phyloP scores from a whole-genome alignment of 495 filamentous ascomycete genomes.

The Schizothecium vesticola region DNA sequence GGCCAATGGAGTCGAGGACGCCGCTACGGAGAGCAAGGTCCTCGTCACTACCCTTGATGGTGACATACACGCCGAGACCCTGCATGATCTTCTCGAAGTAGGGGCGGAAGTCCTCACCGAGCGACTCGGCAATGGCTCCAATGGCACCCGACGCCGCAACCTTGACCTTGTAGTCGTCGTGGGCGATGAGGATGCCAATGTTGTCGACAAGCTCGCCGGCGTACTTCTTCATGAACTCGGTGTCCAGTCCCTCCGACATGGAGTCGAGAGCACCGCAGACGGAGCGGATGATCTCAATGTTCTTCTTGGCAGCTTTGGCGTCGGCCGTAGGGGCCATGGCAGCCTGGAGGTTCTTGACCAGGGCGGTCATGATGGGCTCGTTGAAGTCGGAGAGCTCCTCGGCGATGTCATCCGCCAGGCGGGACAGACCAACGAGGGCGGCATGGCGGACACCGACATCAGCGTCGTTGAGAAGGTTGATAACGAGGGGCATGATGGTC shows the following conservation, averaged over 20 bases:
- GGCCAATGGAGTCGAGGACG: conserved; percentile 86
- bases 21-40: conserved; percentile 85
- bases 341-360: conserved; percentile 83
- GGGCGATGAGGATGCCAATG: conserved; percentile 71
- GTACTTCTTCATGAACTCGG: conserved; percentile 74
- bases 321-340: conserved; percentile 50
- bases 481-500: conserved; percentile 77
- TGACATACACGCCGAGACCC: conserved; percentile 73
- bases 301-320: conserved; percentile 58
- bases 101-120: conserved; percentile 75
- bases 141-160: conserved; percentile 81
- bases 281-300: conserved; percentile 77
- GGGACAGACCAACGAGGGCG: conserved; percentile 76
- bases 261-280: conserved; percentile 89
- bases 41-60: conserved; percentile 81
- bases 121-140: conserved; percentile 79
- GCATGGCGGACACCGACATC: conserved; percentile 79
- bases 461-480: conserved; percentile 77
- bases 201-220: conserved; percentile 76
- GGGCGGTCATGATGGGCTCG: conserved; percentile 68
- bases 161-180: conserved; percentile 86
- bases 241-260: conserved; percentile 82
- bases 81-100: conserved; percentile 89
- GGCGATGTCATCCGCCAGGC: conserved; percentile 85
- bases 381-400: conserved; percentile 84